Evolutionary conservation across 176 grass and related monocot species (phyloP).

Genomic region (Aegilops speltoides): DNA sequence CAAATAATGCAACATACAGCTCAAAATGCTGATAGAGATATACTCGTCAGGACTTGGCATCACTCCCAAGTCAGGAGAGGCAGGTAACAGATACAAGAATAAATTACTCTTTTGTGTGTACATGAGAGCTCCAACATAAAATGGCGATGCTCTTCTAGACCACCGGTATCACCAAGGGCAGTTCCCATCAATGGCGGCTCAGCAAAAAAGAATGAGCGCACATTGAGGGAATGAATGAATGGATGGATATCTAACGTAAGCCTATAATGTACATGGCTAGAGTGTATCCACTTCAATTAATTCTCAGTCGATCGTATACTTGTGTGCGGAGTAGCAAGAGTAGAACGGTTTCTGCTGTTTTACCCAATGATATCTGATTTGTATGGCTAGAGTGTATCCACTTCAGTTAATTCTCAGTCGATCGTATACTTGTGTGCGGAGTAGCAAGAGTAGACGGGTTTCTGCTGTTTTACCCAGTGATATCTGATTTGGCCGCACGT

Average conservation of each 20-base stretch:
- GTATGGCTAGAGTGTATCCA: conserved; percentile 8
- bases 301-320: conserved; percentile 34
- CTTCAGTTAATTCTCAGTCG: conserved; percentile 38
- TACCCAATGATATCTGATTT: conserved; percentile 49
- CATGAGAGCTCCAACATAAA: conserved; percentile 36
- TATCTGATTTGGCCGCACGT: conserved; percentile 43
- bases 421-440: conserved; percentile 23
- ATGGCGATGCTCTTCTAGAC: conserved; percentile 23
- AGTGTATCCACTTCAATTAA: conserved; percentile 33
- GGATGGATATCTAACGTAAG: conserved; percentile 44
- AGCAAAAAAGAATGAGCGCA: conserved; percentile 53
- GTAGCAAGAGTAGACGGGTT: background rate
- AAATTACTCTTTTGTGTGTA: conserved; percentile 35
- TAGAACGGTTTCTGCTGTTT: background rate
- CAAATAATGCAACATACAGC: conserved; percentile 15
- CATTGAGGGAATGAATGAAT: conserved; percentile 48
- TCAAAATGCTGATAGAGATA: conserved; percentile 29
- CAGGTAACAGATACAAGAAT: conserved; percentile 14
- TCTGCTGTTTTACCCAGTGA: conserved; percentile 29
- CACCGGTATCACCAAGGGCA: conserved; percentile 32
- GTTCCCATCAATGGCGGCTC: conserved; percentile 57
- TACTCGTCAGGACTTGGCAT: conserved; percentile 37
- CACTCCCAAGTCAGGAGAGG: conserved; percentile 18
- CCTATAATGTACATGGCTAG: conserved; percentile 47
- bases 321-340: background rate